Base-by-base conservation (phyloP, 2,329 filamentous ascomycete species). In the Penicillium thymicola region DNA sequence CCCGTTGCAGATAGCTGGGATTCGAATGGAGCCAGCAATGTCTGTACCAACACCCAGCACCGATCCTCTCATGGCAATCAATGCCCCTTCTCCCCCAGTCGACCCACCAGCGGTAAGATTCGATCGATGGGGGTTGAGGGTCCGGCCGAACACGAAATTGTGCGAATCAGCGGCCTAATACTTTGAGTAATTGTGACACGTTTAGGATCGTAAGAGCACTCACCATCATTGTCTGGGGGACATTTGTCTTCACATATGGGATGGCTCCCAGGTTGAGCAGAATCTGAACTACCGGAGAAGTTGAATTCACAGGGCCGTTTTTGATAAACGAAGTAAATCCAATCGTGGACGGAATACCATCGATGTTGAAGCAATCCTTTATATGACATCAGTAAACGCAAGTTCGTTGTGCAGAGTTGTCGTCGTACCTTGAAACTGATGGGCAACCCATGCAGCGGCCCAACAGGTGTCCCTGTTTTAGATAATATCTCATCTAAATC, bases 221-320 rank as follows among this genome's bases (percentile, higher is more conserved):
- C 32, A 60, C 59, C 66, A 68, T 67, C 61, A 70, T 62, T 0
- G 81, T 82, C 58, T 84, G 81, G 1, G 87, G 86, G 3, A 89
- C 76, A 61, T 88, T 89, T 0, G 87, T 89, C 72, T 89, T 89
- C 59, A 83, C 81, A 59, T 88, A 87, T 6, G 86, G 72, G 0
- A 90, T 78, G 0, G 86, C 86, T 0, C 88, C 88, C 0, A 83
- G 76, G 9, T 77, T 74, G 1, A 82, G 72, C 3, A 89, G 68
- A 0, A 87, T 73, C 5, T 82, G 76, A 0, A 88, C 81, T 8
- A 87, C 71, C 0, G 80, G 77, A 0, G 82, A 79, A 66, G 87
- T 82, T 13, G 50, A 38, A 55, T 78, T 70, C 23, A 72, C 70
- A 4, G 80, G 82, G 0, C 86, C 83, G 47, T 85, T 77, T 37